Percentiles rank a stretch among this genome's conserved stretches.
phyloP scores from a whole-genome alignment of 2,329 filamentous ascomycete genomes.

The Polychaeton citri region DNA sequence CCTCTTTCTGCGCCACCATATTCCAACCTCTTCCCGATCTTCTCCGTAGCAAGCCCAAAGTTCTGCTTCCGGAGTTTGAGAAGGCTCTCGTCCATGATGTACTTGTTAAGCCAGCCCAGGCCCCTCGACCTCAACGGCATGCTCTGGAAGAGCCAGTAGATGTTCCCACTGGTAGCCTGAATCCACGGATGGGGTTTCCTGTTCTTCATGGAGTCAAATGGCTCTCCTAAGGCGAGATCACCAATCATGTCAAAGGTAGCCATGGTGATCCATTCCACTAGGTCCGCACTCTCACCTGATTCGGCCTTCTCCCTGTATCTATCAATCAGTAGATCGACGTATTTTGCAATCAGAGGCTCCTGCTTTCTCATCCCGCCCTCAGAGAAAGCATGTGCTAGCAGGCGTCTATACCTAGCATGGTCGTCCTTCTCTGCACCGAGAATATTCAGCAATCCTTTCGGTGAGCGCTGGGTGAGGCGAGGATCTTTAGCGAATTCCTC shows the following conservation, averaged over 20 bases:
- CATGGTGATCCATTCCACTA: slow-evolving; percentile 11
- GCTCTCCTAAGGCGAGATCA: slow-evolving; percentile 16
- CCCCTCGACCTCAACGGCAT: not conserved
- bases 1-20: slow-evolving; percentile 1
- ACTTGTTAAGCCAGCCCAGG: not conserved
- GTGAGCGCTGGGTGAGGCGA: too few species aligned
- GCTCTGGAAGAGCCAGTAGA: slow-evolving; percentile 11
- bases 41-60: slow-evolving; percentile 3
- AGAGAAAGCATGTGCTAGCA: too few species aligned
- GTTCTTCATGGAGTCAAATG: slow-evolving; percentile 11
- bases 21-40: slow-evolving; percentile 3
- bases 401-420: too few species aligned
- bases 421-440: too few species aligned
- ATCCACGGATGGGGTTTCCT: slow-evolving; percentile 24
- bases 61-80: slow-evolving; percentile 1
- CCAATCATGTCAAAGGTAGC: slow-evolving; percentile 17
- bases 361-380: too few species aligned
- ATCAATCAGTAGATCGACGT: slow-evolving; percentile 26
- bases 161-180: slow-evolving; percentile 9
- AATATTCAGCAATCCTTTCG: too few species aligned
- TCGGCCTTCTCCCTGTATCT: slow-evolving; percentile 4
- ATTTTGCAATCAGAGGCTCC: slow-evolving; percentile 24
- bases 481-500: too few species aligned
- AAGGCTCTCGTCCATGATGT: not conserved
- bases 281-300: slow-evolving; percentile 11